phyloP scores from a whole-genome alignment of 2,329 filamentous ascomycete species.

The Dryadomyces quercivorus region DNA sequence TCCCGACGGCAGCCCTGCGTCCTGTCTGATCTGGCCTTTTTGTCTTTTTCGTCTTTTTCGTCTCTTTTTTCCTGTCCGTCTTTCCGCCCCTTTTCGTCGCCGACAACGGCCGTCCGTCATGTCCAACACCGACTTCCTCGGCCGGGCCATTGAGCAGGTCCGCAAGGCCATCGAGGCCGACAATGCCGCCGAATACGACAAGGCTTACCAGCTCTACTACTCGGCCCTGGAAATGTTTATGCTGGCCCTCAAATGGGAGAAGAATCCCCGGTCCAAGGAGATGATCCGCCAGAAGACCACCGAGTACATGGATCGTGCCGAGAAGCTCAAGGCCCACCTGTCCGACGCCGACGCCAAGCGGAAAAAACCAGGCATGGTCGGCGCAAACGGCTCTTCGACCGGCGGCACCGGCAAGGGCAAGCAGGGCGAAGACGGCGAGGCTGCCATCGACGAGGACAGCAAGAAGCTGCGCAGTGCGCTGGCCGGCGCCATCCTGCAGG shows the following conservation, averaged over 20 bases:
- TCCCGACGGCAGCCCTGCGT: neutral
- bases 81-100: neutral
- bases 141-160: constrained; percentile 90
- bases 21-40: too few species aligned
- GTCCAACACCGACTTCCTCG: constrained; percentile 95
- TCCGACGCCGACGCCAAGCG: constrained; percentile 58
- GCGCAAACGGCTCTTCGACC: constrained; percentile 56
- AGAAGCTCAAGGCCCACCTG: constrained; percentile 92
- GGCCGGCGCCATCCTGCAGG: constrained; percentile 81
- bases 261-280: constrained; percentile 92
- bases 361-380: constrained; percentile 60
- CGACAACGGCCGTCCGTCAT: constrained; percentile 31
- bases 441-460: constrained; percentile 69
- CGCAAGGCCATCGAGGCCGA: constrained; percentile 97
- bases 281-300: constrained; percentile 92
- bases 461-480: constrained; percentile 92
- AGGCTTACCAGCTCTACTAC: constrained; percentile 94
- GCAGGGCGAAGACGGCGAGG: constrained; percentile 36
- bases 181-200: constrained; percentile 91
- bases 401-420: constrained; percentile 52
- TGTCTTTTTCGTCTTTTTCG: neutral
- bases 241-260: constrained; percentile 98
- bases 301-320: constrained; percentile 97
- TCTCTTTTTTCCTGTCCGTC: neutral
- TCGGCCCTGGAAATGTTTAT: constrained; percentile 94